Percentiles rank a stretch among this genome's conserved stretches.
Conservation (phyloP, 345 rosid genomes). For the Turritis glabra region DNA sequence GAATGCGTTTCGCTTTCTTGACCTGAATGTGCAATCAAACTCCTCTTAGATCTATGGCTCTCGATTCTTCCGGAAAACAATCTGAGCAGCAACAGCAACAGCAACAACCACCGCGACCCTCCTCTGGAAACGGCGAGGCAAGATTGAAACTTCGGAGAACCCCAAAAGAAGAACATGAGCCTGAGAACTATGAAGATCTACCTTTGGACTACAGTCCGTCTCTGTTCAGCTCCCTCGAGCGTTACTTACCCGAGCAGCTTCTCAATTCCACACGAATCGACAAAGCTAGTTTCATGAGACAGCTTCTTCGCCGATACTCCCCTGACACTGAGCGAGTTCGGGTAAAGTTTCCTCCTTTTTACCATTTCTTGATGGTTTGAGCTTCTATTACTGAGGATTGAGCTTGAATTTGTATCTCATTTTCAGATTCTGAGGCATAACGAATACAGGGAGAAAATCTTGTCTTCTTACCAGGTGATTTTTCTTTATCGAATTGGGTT, state of each 20-base stretch:
- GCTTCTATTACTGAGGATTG: not conserved
- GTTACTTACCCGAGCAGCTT: conserved; percentile 63
- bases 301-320: conserved; percentile 70
- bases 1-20: conserved; percentile 22
- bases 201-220: conserved; percentile 62
- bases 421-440: conserved; percentile 36
- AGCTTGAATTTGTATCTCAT: conserved; percentile 12
- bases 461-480: conserved; percentile 38
- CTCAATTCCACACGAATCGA: conserved; percentile 54
- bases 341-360: conserved; percentile 38
- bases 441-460: conserved; percentile 34
- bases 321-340: conserved; percentile 75
- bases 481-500: not conserved
- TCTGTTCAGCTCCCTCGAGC: conserved; percentile 83
- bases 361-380: not conserved
- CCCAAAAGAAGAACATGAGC: conserved; percentile 65
- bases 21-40: conserved; percentile 37
- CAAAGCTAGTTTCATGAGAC: conserved; percentile 65
- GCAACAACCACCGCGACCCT: conserved; percentile 17
- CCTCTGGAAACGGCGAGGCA: conserved; percentile 18
- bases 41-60: conserved; percentile 38
- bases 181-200: conserved; percentile 82
- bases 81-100: conserved; percentile 14
- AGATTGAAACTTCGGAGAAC: conserved; percentile 47
- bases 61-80: conserved; percentile 36